phyloP scores from a whole-genome alignment of 192 early-diverging fungal species.

The Backusella macrospora region DNA sequence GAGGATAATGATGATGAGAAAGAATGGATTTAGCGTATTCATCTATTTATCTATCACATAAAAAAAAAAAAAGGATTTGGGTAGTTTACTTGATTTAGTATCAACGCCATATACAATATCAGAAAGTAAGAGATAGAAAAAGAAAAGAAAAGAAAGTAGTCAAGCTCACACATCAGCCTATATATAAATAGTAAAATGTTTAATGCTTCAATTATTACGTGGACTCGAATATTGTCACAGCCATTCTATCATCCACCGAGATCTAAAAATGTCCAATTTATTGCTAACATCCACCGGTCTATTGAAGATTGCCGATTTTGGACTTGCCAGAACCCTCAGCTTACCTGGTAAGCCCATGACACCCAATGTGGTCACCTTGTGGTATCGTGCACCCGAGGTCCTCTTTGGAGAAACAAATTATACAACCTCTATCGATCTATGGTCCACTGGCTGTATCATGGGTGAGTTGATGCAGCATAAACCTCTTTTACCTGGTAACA shows the following conservation, averaged over 20 bases:
- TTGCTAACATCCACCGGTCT: slow-evolving; percentile 66
- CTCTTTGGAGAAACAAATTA: slow-evolving; percentile 75
- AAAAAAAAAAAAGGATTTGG: slow-evolving; percentile 46
- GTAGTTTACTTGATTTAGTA: slow-evolving; percentile 55
- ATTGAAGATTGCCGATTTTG: slow-evolving; percentile 86
- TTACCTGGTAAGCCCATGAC: slow-evolving; percentile 72
- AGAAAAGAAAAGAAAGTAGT: background rate
- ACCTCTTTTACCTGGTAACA: slow-evolving; percentile 85
- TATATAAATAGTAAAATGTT: slow-evolving; percentile 59
- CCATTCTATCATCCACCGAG: slow-evolving; percentile 64
- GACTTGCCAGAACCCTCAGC: slow-evolving; percentile 69
- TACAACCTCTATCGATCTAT: slow-evolving; percentile 77
- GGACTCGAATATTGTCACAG: slow-evolving; percentile 74
- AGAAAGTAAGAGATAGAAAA: slow-evolving; percentile 43
- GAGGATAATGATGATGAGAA: too few species aligned
- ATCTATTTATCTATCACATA: background rate
- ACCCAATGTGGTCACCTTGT: slow-evolving; percentile 81
- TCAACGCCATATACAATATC: slow-evolving; percentile 57
- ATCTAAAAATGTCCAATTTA: slow-evolving; percentile 81
- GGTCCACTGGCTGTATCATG: slow-evolving; percentile 86
- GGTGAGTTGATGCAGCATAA: slow-evolving; percentile 74
- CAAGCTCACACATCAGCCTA: background rate
- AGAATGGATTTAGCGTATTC: background rate
- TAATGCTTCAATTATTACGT: slow-evolving; percentile 71
- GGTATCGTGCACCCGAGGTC: slow-evolving; percentile 86